Evolutionary conservation across 2,329 filamentous ascomycete species (phyloP).

Genomic region (Diplodia scrobiculata): DNA sequence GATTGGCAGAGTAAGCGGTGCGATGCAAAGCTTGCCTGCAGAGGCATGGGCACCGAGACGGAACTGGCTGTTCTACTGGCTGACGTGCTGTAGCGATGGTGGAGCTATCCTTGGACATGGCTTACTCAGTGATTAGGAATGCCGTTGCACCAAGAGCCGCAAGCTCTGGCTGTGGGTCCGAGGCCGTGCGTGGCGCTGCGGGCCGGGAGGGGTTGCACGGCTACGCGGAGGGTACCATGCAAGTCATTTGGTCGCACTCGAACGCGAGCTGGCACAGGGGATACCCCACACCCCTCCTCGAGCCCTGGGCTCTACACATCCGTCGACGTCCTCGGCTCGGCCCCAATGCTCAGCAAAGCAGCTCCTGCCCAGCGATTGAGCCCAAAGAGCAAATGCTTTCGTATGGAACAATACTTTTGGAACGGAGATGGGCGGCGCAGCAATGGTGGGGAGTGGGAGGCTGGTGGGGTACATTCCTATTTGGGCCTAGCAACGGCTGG

Average conservation of each 20-base stretch:
- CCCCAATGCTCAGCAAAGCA: background rate
- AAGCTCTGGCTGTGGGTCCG: background rate
- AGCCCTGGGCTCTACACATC: too few relatives aligned
- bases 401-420: background rate
- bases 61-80: background rate
- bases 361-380: background rate
- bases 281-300: background rate
- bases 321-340: too few relatives aligned
- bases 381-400: background rate
- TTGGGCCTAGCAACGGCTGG: background rate
- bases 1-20: constrained; percentile 3
- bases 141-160: background rate
- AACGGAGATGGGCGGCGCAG: background rate
- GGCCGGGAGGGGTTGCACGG: background rate
- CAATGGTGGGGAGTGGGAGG: background rate
- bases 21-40: background rate
- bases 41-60: background rate
- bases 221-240: too few relatives aligned
- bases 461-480: background rate
- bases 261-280: background rate
- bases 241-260: background rate
- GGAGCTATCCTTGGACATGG: background rate
- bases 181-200: background rate
- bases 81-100: background rate
- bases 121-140: constrained; percentile 19